Evolutionary conservation across 2,329 filamentous ascomycete genomes (phyloP).

Genomic region (Calonectria crousiana): DNA sequence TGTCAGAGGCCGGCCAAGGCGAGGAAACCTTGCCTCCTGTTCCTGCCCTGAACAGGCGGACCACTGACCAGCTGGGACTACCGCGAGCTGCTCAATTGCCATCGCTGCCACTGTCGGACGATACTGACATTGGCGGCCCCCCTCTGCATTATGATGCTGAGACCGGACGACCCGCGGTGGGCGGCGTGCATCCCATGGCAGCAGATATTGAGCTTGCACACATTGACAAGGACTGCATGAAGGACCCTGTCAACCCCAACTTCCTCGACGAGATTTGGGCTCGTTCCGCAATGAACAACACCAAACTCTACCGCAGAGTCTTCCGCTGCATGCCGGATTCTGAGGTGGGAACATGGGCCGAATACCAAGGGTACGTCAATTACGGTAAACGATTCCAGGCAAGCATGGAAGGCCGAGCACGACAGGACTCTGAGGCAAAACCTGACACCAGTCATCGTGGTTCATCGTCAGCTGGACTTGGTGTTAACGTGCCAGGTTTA

Average conservation of each 20-base stretch:
- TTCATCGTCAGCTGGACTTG: conserved; percentile 52
- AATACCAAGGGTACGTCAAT: conserved; percentile 86
- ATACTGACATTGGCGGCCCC: conserved; percentile 86
- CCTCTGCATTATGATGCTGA: conserved; percentile 66
- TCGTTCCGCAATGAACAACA: conserved; percentile 91
- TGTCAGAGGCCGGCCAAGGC: conserved; percentile 49
- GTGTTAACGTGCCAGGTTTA: conserved; percentile 58
- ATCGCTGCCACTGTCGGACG: conserved; percentile 76
- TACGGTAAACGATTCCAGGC: conserved; percentile 85
- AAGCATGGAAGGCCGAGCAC: conserved; percentile 68
- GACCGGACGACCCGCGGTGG: conserved; percentile 60
- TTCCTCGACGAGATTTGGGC: conserved; percentile 94
- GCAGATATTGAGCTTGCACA: conserved; percentile 79
- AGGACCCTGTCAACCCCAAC: conserved; percentile 82
- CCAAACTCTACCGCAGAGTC: conserved; percentile 90
- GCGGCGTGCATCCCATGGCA: conserved; percentile 64
- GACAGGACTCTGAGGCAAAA: conserved; percentile 64
- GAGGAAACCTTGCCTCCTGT: conserved; percentile 70
- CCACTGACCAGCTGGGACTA: conserved; percentile 76
- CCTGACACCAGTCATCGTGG: conserved; percentile 47
- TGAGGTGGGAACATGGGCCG: conserved; percentile 91
- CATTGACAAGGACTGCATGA: conserved; percentile 93
- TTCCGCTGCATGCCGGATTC: conserved; percentile 98
- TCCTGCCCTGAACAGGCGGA: conserved; percentile 68
- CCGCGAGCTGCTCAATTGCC: conserved; percentile 77